Evolutionary conservation across 2,329 filamentous ascomycete genomes (phyloP).

Genomic region (Aspergillus piperis): DNA sequence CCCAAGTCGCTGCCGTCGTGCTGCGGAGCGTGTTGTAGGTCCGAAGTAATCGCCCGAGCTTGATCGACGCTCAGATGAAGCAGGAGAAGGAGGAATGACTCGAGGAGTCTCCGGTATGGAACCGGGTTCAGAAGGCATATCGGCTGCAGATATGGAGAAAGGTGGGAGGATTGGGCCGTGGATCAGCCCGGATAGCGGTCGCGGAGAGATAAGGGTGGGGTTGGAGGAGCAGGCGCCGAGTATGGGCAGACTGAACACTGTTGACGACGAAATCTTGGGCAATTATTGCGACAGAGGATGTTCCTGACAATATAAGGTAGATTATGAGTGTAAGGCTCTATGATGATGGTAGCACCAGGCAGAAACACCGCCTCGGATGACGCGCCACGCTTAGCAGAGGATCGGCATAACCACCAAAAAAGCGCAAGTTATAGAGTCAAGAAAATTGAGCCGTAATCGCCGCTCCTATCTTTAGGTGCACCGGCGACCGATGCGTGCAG

Average conservation of each 20-base stretch:
- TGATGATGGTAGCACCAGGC: constrained; percentile 11
- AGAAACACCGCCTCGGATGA: constrained; percentile 21
- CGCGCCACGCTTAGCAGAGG: constrained; percentile 12
- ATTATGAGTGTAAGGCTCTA: constrained; percentile 10
- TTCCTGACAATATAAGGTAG: constrained; percentile 3
- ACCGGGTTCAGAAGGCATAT: constrained; percentile 51
- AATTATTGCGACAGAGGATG: constrained; percentile 15
- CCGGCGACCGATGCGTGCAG: background rate
- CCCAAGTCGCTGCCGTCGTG: constrained; percentile 56
- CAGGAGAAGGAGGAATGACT: constrained; percentile 86
- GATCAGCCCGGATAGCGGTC: constrained; percentile 31
- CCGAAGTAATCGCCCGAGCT: constrained; percentile 65
- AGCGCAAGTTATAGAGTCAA: background rate
- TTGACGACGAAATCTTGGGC: constrained; percentile 41
- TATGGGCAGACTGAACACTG: constrained; percentile 19
- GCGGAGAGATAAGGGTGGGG: constrained; percentile 17
- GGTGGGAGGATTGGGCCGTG: constrained; percentile 50
- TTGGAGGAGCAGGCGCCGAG: constrained; percentile 28
- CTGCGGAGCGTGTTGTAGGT: constrained; percentile 74
- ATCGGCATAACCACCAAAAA: constrained; percentile 8
- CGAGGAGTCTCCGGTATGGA: constrained; percentile 76
- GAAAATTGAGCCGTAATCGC: background rate
- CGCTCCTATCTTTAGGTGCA: background rate
- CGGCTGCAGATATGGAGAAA: constrained; percentile 37
- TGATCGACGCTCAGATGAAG: constrained; percentile 54